Percentiles rank a stretch among this genome's conserved stretches.
These are phyloP conservation scores for Cephaloascus fragrans DNA, from an alignment of 805 yeast genomes.

Conservation along the genomic window DNA sequence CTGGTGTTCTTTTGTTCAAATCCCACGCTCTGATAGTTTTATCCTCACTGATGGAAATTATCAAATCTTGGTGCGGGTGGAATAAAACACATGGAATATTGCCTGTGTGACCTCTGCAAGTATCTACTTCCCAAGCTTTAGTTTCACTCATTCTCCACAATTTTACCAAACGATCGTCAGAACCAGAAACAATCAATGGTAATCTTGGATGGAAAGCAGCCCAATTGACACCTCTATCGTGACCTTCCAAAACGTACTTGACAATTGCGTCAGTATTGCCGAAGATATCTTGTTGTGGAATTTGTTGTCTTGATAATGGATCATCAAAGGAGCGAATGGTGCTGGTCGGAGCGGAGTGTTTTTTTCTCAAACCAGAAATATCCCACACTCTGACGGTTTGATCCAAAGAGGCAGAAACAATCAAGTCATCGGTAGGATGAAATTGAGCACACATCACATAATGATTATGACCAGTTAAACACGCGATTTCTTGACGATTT, in stretches of 20 bases:
- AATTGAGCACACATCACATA: conserved; percentile 97
- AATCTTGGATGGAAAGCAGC: conserved; percentile 96
- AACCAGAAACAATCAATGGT: conserved; percentile 90
- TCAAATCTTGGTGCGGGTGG: conserved; percentile 89
- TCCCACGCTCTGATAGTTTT: conserved; percentile 97
- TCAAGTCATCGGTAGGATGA: conserved; percentile 90
- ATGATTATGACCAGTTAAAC: conserved; percentile 96
- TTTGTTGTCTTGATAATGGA: conserved; percentile 47
- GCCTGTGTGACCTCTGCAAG: conserved; percentile 96
- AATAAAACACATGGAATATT: conserved; percentile 83
- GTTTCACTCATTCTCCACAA: conserved; percentile 97
- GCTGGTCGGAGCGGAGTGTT: conserved; percentile 69
- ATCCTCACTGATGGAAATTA: conserved; percentile 91
- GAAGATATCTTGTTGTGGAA: conserved; percentile 85
- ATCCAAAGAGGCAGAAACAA: conserved; percentile 93
- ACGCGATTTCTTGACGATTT: conserved; percentile 93
- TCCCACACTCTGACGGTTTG: conserved; percentile 99
- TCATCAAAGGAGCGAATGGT: conserved; percentile 38
- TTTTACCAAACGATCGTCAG: conserved; percentile 92
- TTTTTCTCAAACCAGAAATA: conserved; percentile 87
- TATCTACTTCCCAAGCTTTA: conserved; percentile 98
- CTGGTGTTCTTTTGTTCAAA: conserved; percentile 83
- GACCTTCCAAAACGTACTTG: conserved; percentile 94
- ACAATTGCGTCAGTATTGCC: conserved; percentile 92
- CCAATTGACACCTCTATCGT: conserved; percentile 98